phyloP scores from a whole-genome alignment of 177 flowering plant genomes.

The Vitis hybrid region DNA sequence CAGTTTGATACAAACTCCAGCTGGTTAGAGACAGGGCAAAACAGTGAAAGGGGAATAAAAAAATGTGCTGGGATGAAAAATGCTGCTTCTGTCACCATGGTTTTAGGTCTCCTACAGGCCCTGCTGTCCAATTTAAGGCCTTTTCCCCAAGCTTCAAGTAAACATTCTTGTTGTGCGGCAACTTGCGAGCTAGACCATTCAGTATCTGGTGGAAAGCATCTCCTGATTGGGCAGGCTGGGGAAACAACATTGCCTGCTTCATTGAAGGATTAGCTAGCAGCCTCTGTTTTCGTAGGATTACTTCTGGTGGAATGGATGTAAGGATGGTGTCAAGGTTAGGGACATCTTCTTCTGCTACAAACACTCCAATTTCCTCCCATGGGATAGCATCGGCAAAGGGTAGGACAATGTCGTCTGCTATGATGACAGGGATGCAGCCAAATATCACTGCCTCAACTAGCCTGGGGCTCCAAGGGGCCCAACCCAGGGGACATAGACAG shows the following conservation, averaged over 20 bases:
- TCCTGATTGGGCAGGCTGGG: slow-evolving; percentile 69
- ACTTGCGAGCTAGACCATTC: slow-evolving; percentile 76
- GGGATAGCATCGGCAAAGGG: slow-evolving; percentile 91
- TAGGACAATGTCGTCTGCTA: slow-evolving; percentile 80
- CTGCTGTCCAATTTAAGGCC: slow-evolving; percentile 70
- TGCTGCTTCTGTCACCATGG: slow-evolving; percentile 29
- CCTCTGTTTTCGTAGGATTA: slow-evolving; percentile 67
- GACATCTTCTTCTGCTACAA: slow-evolving; percentile 72
- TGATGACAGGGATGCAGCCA: slow-evolving; percentile 84
- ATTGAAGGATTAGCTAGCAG: slow-evolving; percentile 80
- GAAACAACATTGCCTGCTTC: slow-evolving; percentile 81
- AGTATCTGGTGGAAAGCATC: slow-evolving; percentile 85
- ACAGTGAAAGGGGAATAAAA: too few relatives aligned
- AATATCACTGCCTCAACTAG: slow-evolving; percentile 80
- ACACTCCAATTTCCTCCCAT: slow-evolving; percentile 86
- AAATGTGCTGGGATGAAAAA: neutral
- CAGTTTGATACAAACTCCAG: too few relatives aligned
- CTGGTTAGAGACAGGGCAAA: too few relatives aligned
- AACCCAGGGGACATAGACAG: slow-evolving; percentile 83
- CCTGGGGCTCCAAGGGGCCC: slow-evolving; percentile 96
- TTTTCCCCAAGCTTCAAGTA: slow-evolving; percentile 47
- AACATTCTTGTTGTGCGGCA: slow-evolving; percentile 52
- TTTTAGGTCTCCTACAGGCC: slow-evolving; percentile 59
- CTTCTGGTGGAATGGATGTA: slow-evolving; percentile 64
- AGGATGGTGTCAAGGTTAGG: slow-evolving; percentile 68